These are phyloP conservation scores for Euphorbia schlechtendalii DNA, from an alignment of 441 rosid genomes.

Conservation along the genomic window DNA sequence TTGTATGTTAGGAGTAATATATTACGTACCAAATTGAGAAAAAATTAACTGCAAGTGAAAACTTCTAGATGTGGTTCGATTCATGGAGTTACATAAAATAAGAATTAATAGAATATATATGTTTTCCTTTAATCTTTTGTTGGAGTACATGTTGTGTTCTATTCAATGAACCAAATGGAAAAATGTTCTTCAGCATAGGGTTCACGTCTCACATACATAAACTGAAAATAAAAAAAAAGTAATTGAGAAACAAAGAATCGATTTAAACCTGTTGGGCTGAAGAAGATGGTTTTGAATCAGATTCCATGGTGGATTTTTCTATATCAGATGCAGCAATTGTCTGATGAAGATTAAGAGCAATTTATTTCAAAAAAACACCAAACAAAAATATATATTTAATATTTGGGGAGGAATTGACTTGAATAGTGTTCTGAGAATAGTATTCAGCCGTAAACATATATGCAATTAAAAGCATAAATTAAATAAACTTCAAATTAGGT, in stretches of 20 bases:
- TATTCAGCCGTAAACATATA: neutral
- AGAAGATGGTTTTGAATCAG: slow-evolving; percentile 30
- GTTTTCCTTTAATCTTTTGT: too few species aligned
- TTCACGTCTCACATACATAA: too few species aligned
- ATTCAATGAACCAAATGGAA: too few species aligned
- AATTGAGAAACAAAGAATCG: neutral
- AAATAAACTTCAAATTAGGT: neutral
- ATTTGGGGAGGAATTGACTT: neutral
- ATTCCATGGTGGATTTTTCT: slow-evolving; percentile 23
- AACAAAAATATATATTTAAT: too few species aligned
- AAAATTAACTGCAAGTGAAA: too few species aligned
- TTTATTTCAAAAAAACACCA: neutral
- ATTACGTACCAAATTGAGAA: too few species aligned
- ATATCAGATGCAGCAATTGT: slow-evolving; percentile 7
- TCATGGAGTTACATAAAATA: too few species aligned
- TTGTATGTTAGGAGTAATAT: too few species aligned
- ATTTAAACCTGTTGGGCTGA: slow-evolving; percentile 29
- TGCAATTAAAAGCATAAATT: neutral
- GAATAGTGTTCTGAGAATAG: neutral
- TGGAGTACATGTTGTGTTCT: too few species aligned
- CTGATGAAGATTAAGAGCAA: slow-evolving; percentile 14
- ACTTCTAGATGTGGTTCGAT: too few species aligned
- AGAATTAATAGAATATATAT: too few species aligned
- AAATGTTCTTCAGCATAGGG: too few species aligned
- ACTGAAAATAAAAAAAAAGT: neutral